Evolutionary conservation across 306 rosid genomes (phyloP).

Genomic region (Prunus mume): DNA sequence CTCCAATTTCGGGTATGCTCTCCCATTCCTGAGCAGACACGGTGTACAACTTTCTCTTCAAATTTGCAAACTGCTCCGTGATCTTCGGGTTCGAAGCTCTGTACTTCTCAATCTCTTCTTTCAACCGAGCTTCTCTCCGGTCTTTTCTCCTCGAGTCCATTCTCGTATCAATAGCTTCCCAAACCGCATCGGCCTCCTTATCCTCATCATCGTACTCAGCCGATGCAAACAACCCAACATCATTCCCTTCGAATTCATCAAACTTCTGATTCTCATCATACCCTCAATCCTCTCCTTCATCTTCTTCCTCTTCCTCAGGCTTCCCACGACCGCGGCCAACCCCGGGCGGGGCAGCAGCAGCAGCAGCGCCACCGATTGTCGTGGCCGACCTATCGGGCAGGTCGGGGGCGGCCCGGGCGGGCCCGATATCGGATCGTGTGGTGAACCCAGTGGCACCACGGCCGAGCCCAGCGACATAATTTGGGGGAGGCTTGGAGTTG

Average conservation of each 20-base stretch:
- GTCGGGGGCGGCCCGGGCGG: constrained; percentile 85
- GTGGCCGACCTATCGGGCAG: constrained; percentile 69
- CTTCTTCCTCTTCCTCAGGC: constrained; percentile 81
- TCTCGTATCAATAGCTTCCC: constrained; percentile 85
- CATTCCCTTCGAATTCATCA: constrained; percentile 88
- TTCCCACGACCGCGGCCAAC: constrained; percentile 62
- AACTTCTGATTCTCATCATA: constrained; percentile 90
- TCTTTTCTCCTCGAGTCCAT: constrained; percentile 95
- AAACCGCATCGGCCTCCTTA: constrained; percentile 85
- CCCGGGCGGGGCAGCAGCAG: constrained; percentile 19
- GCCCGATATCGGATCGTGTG: constrained; percentile 81
- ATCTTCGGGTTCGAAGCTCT: constrained; percentile 82
- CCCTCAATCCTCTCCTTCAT: constrained; percentile 76
- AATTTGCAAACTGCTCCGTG: constrained; percentile 81
- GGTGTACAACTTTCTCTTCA: constrained; percentile 64
- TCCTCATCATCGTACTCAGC: constrained; percentile 93
- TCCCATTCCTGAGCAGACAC: constrained; percentile 77
- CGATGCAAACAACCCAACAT: constrained; percentile 82
- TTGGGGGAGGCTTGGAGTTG: constrained; percentile 78
- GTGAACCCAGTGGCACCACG: constrained; percentile 97
- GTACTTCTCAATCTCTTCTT: constrained; percentile 86
- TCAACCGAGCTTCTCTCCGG: constrained; percentile 83
- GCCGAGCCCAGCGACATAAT: constrained; percentile 86
- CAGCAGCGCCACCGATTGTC: constrained; percentile 39
- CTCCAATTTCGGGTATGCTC: constrained; percentile 78